phyloP scores from a whole-genome alignment of 139 green algal genomes.

The Tetradesmus obliquus region DNA sequence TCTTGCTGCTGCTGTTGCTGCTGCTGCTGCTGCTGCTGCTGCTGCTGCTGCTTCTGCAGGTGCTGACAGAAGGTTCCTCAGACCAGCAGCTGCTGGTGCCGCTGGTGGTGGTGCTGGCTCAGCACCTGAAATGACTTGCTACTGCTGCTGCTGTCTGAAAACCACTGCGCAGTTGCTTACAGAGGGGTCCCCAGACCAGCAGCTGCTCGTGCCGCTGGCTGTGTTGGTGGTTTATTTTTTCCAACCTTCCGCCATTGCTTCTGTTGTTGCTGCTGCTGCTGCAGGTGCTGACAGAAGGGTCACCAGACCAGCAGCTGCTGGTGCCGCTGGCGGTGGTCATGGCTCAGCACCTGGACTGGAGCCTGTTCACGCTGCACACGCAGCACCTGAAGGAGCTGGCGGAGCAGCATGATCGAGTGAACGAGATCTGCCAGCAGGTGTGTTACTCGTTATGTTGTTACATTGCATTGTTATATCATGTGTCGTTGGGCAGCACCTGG shows the following conservation, averaged over 20 bases:
- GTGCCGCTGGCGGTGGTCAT: constrained; percentile 85
- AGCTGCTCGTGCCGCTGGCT: constrained; percentile 55
- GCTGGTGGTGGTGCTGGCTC: constrained; percentile 79
- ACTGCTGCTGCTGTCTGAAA: not conserved
- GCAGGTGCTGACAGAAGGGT: constrained; percentile 16
- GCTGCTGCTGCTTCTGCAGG: not conserved
- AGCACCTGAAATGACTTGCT: constrained; percentile 71
- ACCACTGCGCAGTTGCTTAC: not conserved
- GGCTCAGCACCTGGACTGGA: constrained; percentile 81
- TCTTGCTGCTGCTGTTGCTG: not conserved
- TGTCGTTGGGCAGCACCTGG: constrained; percentile 70
- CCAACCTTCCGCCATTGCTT: not conserved
- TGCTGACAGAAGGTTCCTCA: not conserved
- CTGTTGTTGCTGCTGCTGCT: not conserved
- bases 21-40: not conserved
- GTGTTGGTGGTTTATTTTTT: not conserved
- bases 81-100: constrained; percentile 74
- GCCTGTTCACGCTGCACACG: constrained; percentile 64
- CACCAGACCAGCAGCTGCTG: constrained; percentile 62
- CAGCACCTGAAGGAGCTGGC: constrained; percentile 87
- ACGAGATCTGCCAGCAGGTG: constrained; percentile 63
- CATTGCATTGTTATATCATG: not conserved
- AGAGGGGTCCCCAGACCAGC: constrained; percentile 33
- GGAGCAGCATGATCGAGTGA: constrained; percentile 87
- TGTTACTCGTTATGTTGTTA: not conserved